These are phyloP conservation scores for Cyberlindnera nakhonratchasimensis DNA, from an alignment of 805 yeast species.

Conservation along the genomic window DNA sequence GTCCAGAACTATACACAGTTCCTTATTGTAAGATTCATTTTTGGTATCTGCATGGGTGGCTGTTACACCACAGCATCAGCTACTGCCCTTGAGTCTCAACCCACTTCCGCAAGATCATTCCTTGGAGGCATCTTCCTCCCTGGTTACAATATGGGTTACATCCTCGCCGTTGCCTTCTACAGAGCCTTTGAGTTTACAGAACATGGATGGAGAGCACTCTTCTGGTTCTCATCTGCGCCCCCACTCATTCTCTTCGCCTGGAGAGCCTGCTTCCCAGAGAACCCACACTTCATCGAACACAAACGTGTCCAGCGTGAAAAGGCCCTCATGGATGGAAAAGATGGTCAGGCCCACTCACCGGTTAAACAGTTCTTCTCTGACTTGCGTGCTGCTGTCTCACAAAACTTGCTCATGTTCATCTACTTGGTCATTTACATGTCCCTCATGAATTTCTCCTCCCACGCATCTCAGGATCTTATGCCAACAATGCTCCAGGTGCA, in stretches of 20 bases:
- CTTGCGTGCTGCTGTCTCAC: conserved; percentile 37
- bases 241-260: conserved; percentile 56
- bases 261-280: conserved; percentile 59
- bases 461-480: conserved; percentile 71
- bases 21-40: conserved; percentile 57
- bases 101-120: conserved; percentile 54
- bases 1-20: conserved; percentile 56
- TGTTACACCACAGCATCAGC: conserved; percentile 63
- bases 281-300: conserved; percentile 45
- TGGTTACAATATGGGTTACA: conserved; percentile 64
- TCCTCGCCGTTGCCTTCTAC: conserved; percentile 60
- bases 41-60: conserved; percentile 73
- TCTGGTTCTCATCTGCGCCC: conserved; percentile 73
- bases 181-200: conserved; percentile 53
- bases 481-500: conserved; percentile 61
- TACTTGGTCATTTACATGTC: conserved; percentile 62
- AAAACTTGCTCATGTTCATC: conserved; percentile 58
- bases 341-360: conserved; percentile 21
- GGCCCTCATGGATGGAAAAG: conserved; percentile 28
- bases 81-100: conserved; percentile 64
- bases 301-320: conserved; percentile 24
- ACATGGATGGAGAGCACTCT: conserved; percentile 66
- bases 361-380: conserved; percentile 23
- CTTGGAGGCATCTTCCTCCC: conserved; percentile 57
- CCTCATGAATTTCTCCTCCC: conserved; percentile 69